Evolutionary conservation across 768 basidiomycete species (phyloP).

Genomic region (Boletus eberwhitei): DNA sequence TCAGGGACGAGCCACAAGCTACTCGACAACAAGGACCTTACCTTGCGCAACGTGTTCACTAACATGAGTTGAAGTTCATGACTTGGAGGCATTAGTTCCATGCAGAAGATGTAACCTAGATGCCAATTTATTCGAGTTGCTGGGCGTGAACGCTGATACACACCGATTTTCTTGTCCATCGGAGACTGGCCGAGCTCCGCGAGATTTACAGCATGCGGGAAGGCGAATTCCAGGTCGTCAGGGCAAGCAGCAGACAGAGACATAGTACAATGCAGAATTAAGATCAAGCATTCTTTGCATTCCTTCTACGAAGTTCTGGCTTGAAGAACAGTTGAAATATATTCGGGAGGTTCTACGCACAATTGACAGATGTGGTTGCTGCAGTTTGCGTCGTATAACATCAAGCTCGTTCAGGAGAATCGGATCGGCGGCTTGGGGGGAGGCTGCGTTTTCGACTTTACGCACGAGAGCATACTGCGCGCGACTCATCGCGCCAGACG

Average conservation of each 20-base stretch:
- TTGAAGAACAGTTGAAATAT: slow-evolving; percentile 4
- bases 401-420: slow-evolving; percentile 58
- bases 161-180: slow-evolving; percentile 68
- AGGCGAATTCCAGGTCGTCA: slow-evolving; percentile 63
- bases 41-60: slow-evolving; percentile 84
- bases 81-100: slow-evolving; percentile 61
- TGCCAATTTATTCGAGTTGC: not conserved
- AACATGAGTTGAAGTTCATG: slow-evolving; percentile 81
- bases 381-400: slow-evolving; percentile 50
- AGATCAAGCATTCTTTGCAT: slow-evolving; percentile 62
- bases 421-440: slow-evolving; percentile 58
- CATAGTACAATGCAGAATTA: slow-evolving; percentile 69
- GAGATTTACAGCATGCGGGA: slow-evolving; percentile 72
- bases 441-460: slow-evolving; percentile 61
- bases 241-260: slow-evolving; percentile 40
- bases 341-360: slow-evolving; percentile 40
- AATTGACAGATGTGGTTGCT: slow-evolving; percentile 45
- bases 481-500: slow-evolving; percentile 75
- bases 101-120: slow-evolving; percentile 76
- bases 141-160: slow-evolving; percentile 4
- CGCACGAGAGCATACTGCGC: slow-evolving; percentile 74
- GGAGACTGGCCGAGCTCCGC: slow-evolving; percentile 64
- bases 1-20: slow-evolving; percentile 1
- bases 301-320: slow-evolving; percentile 43
- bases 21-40: slow-evolving; percentile 21